Percentiles rank a stretch among this genome's conserved stretches.
These are phyloP conservation scores for Tricholoma saponaceum DNA, from an alignment of 768 basidiomycete species.

Conservation along the genomic window DNA sequence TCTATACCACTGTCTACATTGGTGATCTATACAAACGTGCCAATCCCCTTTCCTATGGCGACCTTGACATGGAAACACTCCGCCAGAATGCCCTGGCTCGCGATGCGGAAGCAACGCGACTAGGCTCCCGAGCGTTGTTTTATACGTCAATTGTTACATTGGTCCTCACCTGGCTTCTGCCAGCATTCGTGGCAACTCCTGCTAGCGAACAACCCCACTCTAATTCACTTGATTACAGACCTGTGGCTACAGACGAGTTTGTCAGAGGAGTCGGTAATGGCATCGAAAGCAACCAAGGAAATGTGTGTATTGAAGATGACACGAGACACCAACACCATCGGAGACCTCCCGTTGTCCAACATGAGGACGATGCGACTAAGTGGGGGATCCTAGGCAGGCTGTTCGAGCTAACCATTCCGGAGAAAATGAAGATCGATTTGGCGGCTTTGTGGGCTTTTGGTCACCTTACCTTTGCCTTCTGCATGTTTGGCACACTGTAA, in stretches of 20 bases:
- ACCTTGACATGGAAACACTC: constrained; percentile 8
- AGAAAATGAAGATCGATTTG: constrained; percentile 55
- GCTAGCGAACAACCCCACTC: constrained; percentile 4
- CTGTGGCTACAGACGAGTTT: background rate
- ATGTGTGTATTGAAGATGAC: background rate
- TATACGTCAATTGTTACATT: constrained; percentile 71
- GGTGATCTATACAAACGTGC: constrained; percentile 74
- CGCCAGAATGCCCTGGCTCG: constrained; percentile 23
- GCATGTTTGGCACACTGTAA: constrained; percentile 84
- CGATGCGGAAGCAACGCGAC: constrained; percentile 70
- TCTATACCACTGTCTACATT: constrained; percentile 84
- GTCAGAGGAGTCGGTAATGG: constrained; percentile 5
- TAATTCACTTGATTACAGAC: background rate
- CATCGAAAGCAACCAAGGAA: constrained; percentile 4
- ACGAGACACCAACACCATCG: background rate
- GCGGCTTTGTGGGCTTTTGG: constrained; percentile 77
- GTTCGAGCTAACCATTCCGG: constrained; percentile 25
- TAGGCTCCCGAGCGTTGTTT: constrained; percentile 85
- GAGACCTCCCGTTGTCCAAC: background rate
- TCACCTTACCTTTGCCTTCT: constrained; percentile 66
- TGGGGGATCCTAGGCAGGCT: background rate
- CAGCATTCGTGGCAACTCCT: constrained; percentile 47
- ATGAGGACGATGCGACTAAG: background rate
- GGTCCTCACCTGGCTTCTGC: constrained; percentile 64
- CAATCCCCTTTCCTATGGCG: constrained; percentile 24